Evolutionary conservation across 2,329 filamentous ascomycete genomes (phyloP).

Genomic region (Fusarium sambucinum): DNA sequence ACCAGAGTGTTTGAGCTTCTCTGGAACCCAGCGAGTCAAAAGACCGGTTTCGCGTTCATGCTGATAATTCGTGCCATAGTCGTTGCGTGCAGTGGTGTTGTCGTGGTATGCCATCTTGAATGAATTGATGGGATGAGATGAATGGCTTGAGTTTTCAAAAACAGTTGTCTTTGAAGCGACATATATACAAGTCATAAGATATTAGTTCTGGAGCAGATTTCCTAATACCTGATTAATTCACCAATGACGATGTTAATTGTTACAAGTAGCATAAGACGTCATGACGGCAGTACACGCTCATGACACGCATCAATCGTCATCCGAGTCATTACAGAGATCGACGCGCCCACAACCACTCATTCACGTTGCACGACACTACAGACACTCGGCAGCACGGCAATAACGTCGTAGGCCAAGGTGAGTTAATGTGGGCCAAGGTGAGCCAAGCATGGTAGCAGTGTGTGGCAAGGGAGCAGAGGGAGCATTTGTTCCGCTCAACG

Average conservation of each 20-base stretch:
- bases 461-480: background rate
- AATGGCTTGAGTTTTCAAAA: background rate
- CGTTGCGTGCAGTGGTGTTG: background rate
- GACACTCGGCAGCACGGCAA: background rate
- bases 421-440: background rate
- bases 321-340: background rate
- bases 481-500: background rate
- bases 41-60: conserved; percentile 6
- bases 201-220: background rate
- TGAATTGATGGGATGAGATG: background rate
- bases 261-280: background rate
- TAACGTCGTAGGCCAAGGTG: background rate
- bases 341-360: background rate
- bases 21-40: conserved; percentile 24
- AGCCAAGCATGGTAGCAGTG: background rate
- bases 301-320: background rate
- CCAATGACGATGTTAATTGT: background rate
- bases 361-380: background rate
- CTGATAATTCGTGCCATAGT: conserved; percentile 12
- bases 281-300: background rate
- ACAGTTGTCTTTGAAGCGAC: rapidly evolving
- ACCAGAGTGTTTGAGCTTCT: conserved; percentile 20
- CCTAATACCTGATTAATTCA: background rate
- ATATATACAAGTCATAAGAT: background rate
- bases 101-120: conserved; percentile 8